Percentiles rank a stretch among this genome's conserved stretches.
Conservation (phyloP, 768 basidiomycete genomes). For the Phylloporus sp. region DNA sequence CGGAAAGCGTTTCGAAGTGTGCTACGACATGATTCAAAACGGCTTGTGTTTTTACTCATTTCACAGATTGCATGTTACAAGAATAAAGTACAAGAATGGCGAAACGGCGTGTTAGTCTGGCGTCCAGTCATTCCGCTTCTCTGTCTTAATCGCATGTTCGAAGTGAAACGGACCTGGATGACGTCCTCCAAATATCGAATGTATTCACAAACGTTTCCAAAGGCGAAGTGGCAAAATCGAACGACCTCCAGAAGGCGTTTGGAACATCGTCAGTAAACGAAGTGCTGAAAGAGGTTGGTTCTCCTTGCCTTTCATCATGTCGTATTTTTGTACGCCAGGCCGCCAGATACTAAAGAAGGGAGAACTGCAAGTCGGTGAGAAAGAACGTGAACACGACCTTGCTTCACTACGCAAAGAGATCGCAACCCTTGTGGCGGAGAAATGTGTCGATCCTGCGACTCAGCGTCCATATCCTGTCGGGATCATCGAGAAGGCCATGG, state of each 20-base stretch:
- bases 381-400: conserved; percentile 91
- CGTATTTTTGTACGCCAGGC: not conserved
- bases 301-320: not conserved
- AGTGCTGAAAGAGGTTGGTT: conserved; percentile 73
- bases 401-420: conserved; percentile 81
- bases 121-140: not conserved
- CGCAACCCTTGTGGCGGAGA: conserved; percentile 89
- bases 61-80: conserved; percentile 93
- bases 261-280: conserved; percentile 65
- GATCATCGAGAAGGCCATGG: conserved; percentile 98
- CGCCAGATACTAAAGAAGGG: conserved; percentile 88
- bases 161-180: conserved; percentile 89
- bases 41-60: not conserved
- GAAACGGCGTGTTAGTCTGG: conserved; percentile 77
- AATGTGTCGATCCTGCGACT: conserved; percentile 90
- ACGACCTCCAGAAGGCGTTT: conserved; percentile 91
- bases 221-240: conserved; percentile 84
- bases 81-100: conserved; percentile 97
- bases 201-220: conserved; percentile 97
- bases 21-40: not conserved
- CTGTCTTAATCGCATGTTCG: conserved; percentile 5
- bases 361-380: conserved; percentile 94
- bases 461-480: conserved; percentile 88
- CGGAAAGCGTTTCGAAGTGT: conserved; percentile 94
- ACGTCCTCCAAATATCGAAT: conserved; percentile 93